phyloP scores from a whole-genome alignment of 345 rosid species.

The Salix arbutifolia region DNA sequence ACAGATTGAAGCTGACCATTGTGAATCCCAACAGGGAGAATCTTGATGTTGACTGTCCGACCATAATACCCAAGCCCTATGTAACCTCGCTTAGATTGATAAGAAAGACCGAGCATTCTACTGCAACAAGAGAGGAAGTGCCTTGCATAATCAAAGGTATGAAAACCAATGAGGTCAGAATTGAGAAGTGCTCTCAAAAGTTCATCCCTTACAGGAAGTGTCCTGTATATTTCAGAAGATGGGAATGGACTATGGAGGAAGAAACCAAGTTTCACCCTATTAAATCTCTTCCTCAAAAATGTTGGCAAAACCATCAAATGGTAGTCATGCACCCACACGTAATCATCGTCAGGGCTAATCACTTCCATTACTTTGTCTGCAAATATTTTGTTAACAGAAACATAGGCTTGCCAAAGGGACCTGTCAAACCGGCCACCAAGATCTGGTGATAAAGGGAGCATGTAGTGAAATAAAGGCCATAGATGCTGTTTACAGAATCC shows the following conservation, averaged over 20 bases:
- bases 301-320: slow-evolving; percentile 94
- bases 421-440: slow-evolving; percentile 87
- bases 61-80: slow-evolving; percentile 89
- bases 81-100: slow-evolving; percentile 87
- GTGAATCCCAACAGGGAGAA: slow-evolving; percentile 91
- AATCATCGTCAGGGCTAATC: slow-evolving; percentile 89
- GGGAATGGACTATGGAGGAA: slow-evolving; percentile 96
- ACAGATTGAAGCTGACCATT: slow-evolving; percentile 76
- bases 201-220: slow-evolving; percentile 84
- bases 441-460: slow-evolving; percentile 90
- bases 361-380: slow-evolving; percentile 96
- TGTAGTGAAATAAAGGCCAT: slow-evolving; percentile 95
- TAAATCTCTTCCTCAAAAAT: slow-evolving; percentile 81
- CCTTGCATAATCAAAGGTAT: slow-evolving; percentile 92
- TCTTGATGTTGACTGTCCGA: slow-evolving; percentile 82
- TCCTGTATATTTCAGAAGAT: slow-evolving; percentile 84
- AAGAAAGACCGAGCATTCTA: slow-evolving; percentile 87
- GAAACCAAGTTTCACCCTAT: slow-evolving; percentile 82
- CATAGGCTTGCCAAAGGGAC: slow-evolving; percentile 87
- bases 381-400: slow-evolving; percentile 88
- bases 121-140: slow-evolving; percentile 94
- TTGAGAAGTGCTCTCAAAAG: slow-evolving; percentile 79
- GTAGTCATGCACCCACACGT: slow-evolving; percentile 92
- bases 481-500: slow-evolving; percentile 93
- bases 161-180: slow-evolving; percentile 83